Conservation (phyloP, 2,329 filamentous ascomycete genomes). For the Hortaea werneckii region DNA sequence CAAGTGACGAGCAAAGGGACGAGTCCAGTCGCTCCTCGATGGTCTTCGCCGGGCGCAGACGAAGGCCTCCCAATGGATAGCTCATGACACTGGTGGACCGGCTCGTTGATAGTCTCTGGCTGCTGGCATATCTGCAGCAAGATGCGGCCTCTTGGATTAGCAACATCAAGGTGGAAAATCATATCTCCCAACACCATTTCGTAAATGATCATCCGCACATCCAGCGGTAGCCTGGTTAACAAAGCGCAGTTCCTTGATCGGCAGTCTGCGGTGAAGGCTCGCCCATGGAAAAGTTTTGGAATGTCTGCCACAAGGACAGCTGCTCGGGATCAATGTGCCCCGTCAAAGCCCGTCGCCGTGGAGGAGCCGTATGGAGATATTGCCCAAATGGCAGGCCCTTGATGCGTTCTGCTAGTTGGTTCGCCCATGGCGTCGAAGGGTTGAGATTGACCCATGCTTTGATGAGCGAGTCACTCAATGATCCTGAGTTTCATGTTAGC, state of each 20-base stretch:
- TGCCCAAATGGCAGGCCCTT: constrained; percentile 23
- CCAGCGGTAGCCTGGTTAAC: constrained; percentile 20
- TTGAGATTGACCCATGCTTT: constrained; percentile 17
- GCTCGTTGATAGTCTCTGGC: constrained; percentile 14
- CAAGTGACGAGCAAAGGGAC: constrained; percentile 22
- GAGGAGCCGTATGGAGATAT: constrained; percentile 18
- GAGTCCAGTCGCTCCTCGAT: constrained; percentile 13
- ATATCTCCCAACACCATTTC: constrained; percentile 22
- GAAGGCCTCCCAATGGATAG: constrained; percentile 8
- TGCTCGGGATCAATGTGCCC: constrained; percentile 15
- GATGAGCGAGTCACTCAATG: constrained; percentile 20
- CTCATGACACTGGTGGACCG: constrained; percentile 19
- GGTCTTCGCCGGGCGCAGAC: constrained; percentile 11
- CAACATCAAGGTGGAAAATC: constrained; percentile 18
- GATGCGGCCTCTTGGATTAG: constrained; percentile 17
- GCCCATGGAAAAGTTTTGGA: constrained; percentile 14
- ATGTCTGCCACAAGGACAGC: constrained; percentile 15
- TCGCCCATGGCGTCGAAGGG: constrained; percentile 24
- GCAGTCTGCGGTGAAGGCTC: constrained; percentile 14
- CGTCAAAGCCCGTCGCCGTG: constrained; percentile 19
- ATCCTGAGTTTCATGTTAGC: constrained; percentile 9
- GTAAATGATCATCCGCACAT: constrained; percentile 25
- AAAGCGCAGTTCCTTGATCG: constrained; percentile 17
- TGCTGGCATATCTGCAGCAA: constrained; percentile 17
- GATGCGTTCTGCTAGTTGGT: constrained; percentile 20